phyloP scores from a whole-genome alignment of 2,329 filamentous ascomycete genomes.

The Exophiala calicioides region DNA sequence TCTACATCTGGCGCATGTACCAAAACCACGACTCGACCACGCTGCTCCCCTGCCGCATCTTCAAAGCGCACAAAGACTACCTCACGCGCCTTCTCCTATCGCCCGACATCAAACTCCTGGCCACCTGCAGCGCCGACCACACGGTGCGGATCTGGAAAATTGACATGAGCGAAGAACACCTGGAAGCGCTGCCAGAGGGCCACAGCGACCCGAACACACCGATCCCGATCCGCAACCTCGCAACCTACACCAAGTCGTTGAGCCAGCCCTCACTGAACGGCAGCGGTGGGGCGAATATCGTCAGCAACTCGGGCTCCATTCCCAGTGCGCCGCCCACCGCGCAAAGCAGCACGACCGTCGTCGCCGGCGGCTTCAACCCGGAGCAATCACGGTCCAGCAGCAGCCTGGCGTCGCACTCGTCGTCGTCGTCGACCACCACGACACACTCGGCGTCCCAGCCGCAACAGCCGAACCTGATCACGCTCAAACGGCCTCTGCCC shows the following conservation, averaged over 20 bases:
- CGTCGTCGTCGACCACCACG: conserved; percentile 16
- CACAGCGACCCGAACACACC: not conserved
- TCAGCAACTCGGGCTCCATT: not conserved
- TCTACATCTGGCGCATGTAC: conserved; percentile 94
- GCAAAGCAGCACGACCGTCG: too few species aligned
- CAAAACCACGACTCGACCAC: conserved; percentile 80
- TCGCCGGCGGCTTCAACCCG: conserved; percentile 1
- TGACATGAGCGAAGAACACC: conserved; percentile 61
- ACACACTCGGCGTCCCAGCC: too few species aligned
- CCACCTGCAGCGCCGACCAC: conserved; percentile 91
- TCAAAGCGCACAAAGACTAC: conserved; percentile 87
- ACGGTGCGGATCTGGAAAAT: conserved; percentile 97
- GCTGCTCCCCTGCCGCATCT: conserved; percentile 82
- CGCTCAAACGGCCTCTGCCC: conserved; percentile 55
- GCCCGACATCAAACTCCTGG: conserved; percentile 89
- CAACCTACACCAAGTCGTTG: not conserved
- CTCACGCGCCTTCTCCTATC: conserved; percentile 90
- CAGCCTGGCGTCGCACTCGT: conserved; percentile 14
- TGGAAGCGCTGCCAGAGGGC: conserved; percentile 30
- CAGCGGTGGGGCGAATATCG: too few species aligned
- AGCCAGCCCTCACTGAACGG: conserved; percentile 3
- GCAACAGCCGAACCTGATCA: conserved; percentile 26
- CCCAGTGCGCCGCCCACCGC: too few species aligned
- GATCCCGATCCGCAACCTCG: not conserved
- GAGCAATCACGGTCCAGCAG: conserved; percentile 14